Evolutionary conservation across 2,329 filamentous ascomycete genomes (phyloP).

Genomic region (Helotiales sp.): DNA sequence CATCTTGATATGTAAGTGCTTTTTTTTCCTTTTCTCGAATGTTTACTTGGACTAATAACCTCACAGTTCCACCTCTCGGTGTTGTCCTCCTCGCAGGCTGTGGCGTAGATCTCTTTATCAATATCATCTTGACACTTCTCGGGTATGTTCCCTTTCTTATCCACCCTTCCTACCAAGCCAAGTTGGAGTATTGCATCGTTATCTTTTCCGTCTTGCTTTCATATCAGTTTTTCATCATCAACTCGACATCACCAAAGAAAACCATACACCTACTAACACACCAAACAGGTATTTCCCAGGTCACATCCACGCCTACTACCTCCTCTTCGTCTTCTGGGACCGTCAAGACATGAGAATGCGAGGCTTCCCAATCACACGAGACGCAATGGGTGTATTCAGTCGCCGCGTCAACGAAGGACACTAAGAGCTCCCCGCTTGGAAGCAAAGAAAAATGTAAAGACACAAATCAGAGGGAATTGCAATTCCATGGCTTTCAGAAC

Average conservation of each 20-base stretch:
- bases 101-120: constrained; percentile 83
- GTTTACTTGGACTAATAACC: background rate
- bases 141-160: constrained; percentile 36
- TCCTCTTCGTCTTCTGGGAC: constrained; percentile 79
- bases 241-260: background rate
- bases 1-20: no score
- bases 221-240: background rate
- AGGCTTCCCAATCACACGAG: constrained; percentile 1
- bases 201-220: background rate
- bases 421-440: no score
- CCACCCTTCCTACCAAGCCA: background rate
- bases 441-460: no score
- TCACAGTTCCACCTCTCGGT: constrained; percentile 81
- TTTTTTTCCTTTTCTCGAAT: background rate
- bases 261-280: constrained; percentile 36
- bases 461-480: no score
- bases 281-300: constrained; percentile 60
- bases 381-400: constrained; percentile 13
- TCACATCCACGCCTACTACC: constrained; percentile 91
- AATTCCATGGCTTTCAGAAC: no score
- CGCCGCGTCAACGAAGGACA: constrained; percentile 8
- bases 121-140: constrained; percentile 80
- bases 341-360: constrained; percentile 3
- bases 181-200: background rate
- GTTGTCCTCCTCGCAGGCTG: constrained; percentile 93